Evolutionary conservation across 2,329 filamentous ascomycete species (phyloP), one percentile per base, ranked within the genome.

Genomic region (Fusarium sp.): DNA sequence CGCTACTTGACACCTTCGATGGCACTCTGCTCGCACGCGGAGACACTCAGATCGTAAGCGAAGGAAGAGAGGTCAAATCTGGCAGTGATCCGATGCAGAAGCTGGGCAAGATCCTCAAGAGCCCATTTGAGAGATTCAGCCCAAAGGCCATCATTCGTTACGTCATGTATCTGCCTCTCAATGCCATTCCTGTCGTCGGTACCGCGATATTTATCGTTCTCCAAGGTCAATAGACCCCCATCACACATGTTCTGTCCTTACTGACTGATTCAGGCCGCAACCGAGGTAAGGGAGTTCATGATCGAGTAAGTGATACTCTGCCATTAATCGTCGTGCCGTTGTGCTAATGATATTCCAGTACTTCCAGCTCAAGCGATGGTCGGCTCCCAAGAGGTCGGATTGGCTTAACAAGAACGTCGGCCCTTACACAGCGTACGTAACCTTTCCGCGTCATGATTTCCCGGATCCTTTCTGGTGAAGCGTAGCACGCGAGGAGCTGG

Each of bases 351-450:
- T 48, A 8, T 16, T 64, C 11, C 31, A 97, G 84, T 98, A 98
- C 84, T 98, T 98, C 82, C 94, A 97, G 85, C 88, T 98, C 71
- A 98, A 98, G 85, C 90, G 90, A 57, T 97, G 95, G 94, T 90
- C 89, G 50, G 83, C 86, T 31, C 85, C 85, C 13, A 89, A 94
- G 82, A 89, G 87, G 78, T 87, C 90, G 56, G 87, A 91, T 58
- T 97, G 92, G 88, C 85, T 98, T 24, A 86, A 91, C 75, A 86
- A 90, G 78, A 90, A 95, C 75, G 88, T 89, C 67, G 94, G 90
- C 7, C 92, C 93, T 22, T 98, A 98, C 84, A 94, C 94, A 13
- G 91, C 93, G 93, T 97, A 85, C 83, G 91, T 87, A 39, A 56
- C 56, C 20, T 45, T 27, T 39, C n/a, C 27, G n/a, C 35, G 57